Evolutionary conservation across 495 filamentous ascomycete species (phyloP), one percentile per base, ranked within the genome.

Genomic region (Darksidea phi): DNA sequence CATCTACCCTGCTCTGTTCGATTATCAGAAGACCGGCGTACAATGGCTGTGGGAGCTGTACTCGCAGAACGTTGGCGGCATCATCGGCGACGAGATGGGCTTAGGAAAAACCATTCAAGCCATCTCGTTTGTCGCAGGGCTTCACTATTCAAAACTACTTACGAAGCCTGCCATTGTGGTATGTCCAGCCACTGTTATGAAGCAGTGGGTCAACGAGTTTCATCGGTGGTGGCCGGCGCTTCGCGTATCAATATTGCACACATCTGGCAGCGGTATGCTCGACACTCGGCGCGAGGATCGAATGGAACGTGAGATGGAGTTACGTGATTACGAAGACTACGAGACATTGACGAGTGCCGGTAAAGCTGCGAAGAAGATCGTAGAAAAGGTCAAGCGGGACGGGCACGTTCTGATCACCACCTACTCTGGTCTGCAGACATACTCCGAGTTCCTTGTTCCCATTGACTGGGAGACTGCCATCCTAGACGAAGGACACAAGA

Each of bases 191-290:
- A 97, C 94, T 0, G 88, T 97, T 12, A 84, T 98, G 76, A 89
- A 88, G 59, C 92, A 97, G 70, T 98, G 94, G 94, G 94, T 96
- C 10, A 94, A 95, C 59, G 94, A 98, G 68, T 97, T 98, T 66
- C 94, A 97, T 72, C 83, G 86, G 23, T 98, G 94, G 94, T 97
- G 94, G 94, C 94, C 94, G 15, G 86, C 94, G 18, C 79, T 98
- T 25, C 85, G 94, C 20, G 94, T 97, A 0, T 95, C 91, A 0
- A 97, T 97, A 61, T 75, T 98, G 38, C 94, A 98, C 74, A 88
- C 88, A 0, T 96, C 93, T 18, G 94, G 94, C 8, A 96, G 91
- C 69, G 94, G 94, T 2, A 97, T 97, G 94, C 76, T 97, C 17
- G 90, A 95, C 62, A 72, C 93, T 43, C 75, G 79, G 15, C 81